Evolutionary conservation across 176 grass and related monocot genomes (phyloP).

Genomic region (Otatea glauca): DNA sequence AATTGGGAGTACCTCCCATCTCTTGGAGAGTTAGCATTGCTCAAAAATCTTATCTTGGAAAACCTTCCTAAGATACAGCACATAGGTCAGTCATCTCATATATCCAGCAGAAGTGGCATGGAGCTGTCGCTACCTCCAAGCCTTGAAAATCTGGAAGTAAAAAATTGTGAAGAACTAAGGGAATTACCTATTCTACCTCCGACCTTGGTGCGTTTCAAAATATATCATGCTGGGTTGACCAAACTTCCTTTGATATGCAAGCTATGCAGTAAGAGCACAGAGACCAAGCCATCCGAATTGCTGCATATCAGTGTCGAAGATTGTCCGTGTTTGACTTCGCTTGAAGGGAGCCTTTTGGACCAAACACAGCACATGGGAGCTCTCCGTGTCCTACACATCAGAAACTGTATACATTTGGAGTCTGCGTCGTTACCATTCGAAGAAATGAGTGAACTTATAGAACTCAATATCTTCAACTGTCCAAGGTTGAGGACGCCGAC

Average conservation of each 20-base stretch:
- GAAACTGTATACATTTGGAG: too few relatives aligned
- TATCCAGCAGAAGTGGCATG: background rate
- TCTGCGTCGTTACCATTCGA: background rate
- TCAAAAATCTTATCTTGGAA: too few relatives aligned
- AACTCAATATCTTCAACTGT: accelerated
- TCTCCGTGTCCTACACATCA: background rate
- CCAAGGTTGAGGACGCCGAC: background rate
- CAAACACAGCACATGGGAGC: background rate
- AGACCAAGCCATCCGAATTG: background rate
- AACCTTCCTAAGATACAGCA: too few relatives aligned
- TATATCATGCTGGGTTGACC: background rate
- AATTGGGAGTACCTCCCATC: too few relatives aligned
- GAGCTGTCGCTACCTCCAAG: background rate
- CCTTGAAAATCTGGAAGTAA: background rate
- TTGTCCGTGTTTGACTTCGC: background rate
- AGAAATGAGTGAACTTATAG: background rate
- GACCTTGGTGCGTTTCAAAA: background rate
- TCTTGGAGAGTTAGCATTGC: too few relatives aligned
- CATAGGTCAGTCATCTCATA: too few relatives aligned
- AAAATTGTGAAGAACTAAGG: background rate
- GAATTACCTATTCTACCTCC: slow-evolving; percentile 19
- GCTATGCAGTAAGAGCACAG: too few relatives aligned
- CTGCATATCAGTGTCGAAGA: accelerated
- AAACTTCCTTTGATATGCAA: slow-evolving; percentile 19
- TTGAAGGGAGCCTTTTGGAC: too few relatives aligned